These are phyloP conservation scores for Umbelopsis sp. DNA, from an alignment of 192 early-diverging fungal species.

Conservation along the genomic window DNA sequence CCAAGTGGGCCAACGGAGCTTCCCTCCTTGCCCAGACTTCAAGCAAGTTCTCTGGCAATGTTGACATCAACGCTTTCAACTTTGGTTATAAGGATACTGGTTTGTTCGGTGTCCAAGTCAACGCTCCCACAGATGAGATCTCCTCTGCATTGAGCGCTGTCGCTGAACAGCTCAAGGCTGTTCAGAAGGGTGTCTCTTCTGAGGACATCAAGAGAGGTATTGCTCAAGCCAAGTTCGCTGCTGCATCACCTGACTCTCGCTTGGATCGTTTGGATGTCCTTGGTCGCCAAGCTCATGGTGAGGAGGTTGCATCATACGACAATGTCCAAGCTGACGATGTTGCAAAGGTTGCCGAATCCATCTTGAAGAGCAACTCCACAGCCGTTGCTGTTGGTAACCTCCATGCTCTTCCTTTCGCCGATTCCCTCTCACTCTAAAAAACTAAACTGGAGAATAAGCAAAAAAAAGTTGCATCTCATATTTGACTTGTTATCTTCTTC, in stretches of 20 bases:
- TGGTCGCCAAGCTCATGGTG: constrained; percentile 48
- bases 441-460: constrained; percentile 19
- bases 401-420: constrained; percentile 72
- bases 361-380: constrained; percentile 72
- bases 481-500: constrained; percentile 4
- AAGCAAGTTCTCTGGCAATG: constrained; percentile 50
- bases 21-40: constrained; percentile 70
- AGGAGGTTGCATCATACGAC: constrained; percentile 49
- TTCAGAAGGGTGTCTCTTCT: constrained; percentile 45
- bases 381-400: constrained; percentile 79
- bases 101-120: constrained; percentile 83
- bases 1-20: constrained; percentile 66
- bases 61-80: constrained; percentile 76
- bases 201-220: constrained; percentile 68
- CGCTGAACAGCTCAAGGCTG: constrained; percentile 61
- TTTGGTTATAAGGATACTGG: constrained; percentile 89
- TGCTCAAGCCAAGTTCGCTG: constrained; percentile 63
- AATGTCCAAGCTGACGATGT: constrained; percentile 64
- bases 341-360: constrained; percentile 62
- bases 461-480: constrained; percentile 16
- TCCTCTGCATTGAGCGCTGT: constrained; percentile 65
- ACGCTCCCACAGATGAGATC: constrained; percentile 59
- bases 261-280: constrained; percentile 49
- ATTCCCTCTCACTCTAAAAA: constrained; percentile 62
- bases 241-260: constrained; percentile 51